Evolutionary conservation across 2,329 filamentous ascomycete genomes (phyloP), one percentile per base, ranked within the genome.

Genomic region (Cladorrhinum sp.): DNA sequence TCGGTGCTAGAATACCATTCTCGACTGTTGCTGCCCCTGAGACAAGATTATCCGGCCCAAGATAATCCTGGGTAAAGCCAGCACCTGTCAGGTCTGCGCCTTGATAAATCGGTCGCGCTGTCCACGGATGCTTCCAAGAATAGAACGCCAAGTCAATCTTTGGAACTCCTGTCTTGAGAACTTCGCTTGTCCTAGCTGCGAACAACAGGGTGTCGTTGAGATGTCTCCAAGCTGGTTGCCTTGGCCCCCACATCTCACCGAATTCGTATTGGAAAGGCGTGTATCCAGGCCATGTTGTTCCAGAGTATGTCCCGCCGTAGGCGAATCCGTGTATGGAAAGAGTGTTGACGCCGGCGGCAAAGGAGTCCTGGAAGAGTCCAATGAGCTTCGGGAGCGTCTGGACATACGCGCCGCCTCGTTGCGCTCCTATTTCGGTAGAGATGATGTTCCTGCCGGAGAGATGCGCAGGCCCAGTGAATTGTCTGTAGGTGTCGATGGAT

Each of bases 391-490:
- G 62, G 3, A 68, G 50, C 3, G 60, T 63, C 58, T 64, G 55
- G 1, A 55, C 57, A 51, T 66, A 64, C 2, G 62, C 59, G 8
- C 62, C 62, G 5, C 60, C 59, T 23, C 55, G 50, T 45, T 62
- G 27, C 1, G 65, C 62, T 6, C 66, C 69, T 18, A 68, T 58
- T 60, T 71, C 69, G 23, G 63, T 68, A 9, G 68, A 71, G 45
- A 71, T 64, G 3, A 62, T 49, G 48, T 64, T 64, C 24, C 63
- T 60, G 1, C 61, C 62, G 9, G 57, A 60, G 2, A 71, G 49
- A 49, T 69, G 65, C 3, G 67, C 67, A 0, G 68, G 62, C 5
- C 69, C 68, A 0, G 66, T 66, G 51, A 69, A 67, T 48, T 67
- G 61, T 2, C 64, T 64, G 55, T 68, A 70, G 8, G 56, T 51